Conservation (phyloP, 2,329 filamentous ascomycete genomes). For the Shiraia bambusicola region DNA sequence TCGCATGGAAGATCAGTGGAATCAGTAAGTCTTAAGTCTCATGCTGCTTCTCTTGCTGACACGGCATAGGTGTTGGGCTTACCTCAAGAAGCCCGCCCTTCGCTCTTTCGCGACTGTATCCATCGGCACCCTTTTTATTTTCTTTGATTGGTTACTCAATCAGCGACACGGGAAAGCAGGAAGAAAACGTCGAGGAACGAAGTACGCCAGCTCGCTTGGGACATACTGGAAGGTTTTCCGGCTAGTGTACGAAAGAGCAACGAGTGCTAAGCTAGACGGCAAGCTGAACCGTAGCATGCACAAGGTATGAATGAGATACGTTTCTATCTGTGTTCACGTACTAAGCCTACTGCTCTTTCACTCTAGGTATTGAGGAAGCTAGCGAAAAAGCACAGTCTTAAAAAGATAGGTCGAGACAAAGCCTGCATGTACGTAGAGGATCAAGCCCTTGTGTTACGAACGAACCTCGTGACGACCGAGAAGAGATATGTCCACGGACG, state of each 20-base stretch:
- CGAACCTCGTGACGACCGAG: too few relatives aligned
- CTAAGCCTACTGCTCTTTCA: too few relatives aligned
- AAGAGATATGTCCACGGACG: slow-evolving; percentile 2
- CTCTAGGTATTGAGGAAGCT: slow-evolving; percentile 20
- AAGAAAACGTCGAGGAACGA: slow-evolving; percentile 16
- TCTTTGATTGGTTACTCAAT: slow-evolving; percentile 19
- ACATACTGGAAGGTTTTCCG: slow-evolving; percentile 21
- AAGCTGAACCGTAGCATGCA: slow-evolving; percentile 16
- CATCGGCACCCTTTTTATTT: slow-evolving; percentile 10
- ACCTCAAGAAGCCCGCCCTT: too few relatives aligned
- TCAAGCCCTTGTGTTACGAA: slow-evolving; percentile 10
- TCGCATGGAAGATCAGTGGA: slow-evolving; percentile 20
- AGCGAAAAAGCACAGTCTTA: slow-evolving; percentile 17
- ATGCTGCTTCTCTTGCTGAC: too few relatives aligned
- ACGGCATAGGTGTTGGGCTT: too few relatives aligned
- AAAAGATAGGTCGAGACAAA: slow-evolving; percentile 14
- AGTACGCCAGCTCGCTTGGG: slow-evolving; percentile 13
- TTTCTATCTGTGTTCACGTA: too few relatives aligned
- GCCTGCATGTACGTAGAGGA: slow-evolving; percentile 14
- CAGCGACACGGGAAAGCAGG: slow-evolving; percentile 8
- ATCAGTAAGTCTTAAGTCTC: slow-evolving; percentile 21
- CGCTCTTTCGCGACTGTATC: slow-evolving; percentile 9
- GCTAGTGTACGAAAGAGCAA: slow-evolving; percentile 18
- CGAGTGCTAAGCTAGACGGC: slow-evolving; percentile 12
- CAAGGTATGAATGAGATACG: slow-evolving; percentile 4